Evolutionary conservation across 768 basidiomycete species (phyloP), one percentile per base, ranked within the genome.

Genomic region (Crassisporium funariophilum): DNA sequence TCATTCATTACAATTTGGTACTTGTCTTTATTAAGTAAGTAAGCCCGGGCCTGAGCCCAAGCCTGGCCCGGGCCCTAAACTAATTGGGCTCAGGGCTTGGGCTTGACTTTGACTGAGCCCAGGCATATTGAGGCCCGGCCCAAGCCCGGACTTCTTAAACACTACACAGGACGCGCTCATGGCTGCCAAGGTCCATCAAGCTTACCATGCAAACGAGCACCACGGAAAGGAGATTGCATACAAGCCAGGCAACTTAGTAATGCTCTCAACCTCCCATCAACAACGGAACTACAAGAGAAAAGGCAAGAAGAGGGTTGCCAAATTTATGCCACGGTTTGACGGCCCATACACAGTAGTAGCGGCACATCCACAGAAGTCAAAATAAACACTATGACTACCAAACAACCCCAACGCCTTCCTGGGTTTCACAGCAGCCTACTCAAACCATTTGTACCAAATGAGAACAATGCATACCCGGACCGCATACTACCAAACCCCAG

Each of bases 281-380:
- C 27, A 13, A 7, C 27, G 27, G 27, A 13, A 29, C 27, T 29
- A 29, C 13, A 29, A 29, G 13, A 29, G 13, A 7, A 7, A 7
- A 29, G 27, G 13, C 21, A 22, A 57, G 2, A 54, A 56, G 4
- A 55, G 59, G 0, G 63, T 64, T 0, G 67, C 69, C 0, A 75
- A 76, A 36, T 74, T 73, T 37, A 68, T 76, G 60, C 66, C 66
- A 0, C 44, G 57, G 0, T 69, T 38, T 12, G 64, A 75, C 41
- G 59, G 68, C 0, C 66, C 61, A 0, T 68, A 57, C 40, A 12
- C 13, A 16, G 38, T 47, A 2, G 29, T 20, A 2, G 40, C 49
- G 0, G 31, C 25, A 4, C 17, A 47, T 29, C 23, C 46, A 0
- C 13, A 11, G 16, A 35, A 9, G 2, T 49, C 47, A 0, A 36